Evolutionary conservation across 163 green algal genomes (phyloP), one percentile per base, ranked within the genome.

Genomic region (Prototheca wickerhamii): DNA sequence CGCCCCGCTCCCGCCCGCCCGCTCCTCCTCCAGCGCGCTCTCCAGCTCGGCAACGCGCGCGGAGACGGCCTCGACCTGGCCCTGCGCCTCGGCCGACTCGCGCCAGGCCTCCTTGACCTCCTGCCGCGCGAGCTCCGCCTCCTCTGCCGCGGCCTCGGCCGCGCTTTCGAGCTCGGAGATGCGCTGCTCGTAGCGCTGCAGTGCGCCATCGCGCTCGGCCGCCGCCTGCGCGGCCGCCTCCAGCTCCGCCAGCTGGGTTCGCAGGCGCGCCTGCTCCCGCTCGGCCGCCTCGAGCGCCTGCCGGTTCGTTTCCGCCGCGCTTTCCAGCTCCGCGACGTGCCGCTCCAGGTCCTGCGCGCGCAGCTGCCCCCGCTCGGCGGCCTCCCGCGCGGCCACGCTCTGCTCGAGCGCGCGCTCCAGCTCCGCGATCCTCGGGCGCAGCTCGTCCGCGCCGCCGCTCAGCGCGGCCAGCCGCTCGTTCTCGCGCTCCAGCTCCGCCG

Each of bases 401-500:
- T 28, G 10, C 18, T 8, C 56, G 10, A 63, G 21, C 34, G 17
- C 56, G 7, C 7, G 6, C 21, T 63, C 56, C 26, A 42, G 20
- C 56, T 63, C 56, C 17, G 18, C 56, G 18, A 26, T 51, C 17
- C 56, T n/a, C n/a, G n/a, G n/a, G n/a, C n/a, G n/a, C n/a, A n/a
- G n/a, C n/a, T n/a, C n/a, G n/a, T n/a, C n/a, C n/a, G n/a, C n/a
- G n/a, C n/a, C n/a, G n/a, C n/a, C n/a, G n/a, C n/a, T n/a, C n/a
- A n/a, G n/a, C n/a, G n/a, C n/a, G n/a, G n/a, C n/a, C n/a, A n/a
- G n/a, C n/a, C n/a, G n/a, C n/a, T n/a, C n/a, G n/a, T n/a, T n/a
- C n/a, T n/a, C n/a, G n/a, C 26, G 56, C 18, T 50, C 34, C 10
- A 15, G 10, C 21, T 63, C 20, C 56, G 21, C n/a, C 34, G 53